Base-by-base conservation (phyloP, 768 basidiomycete species). In the Pleurotus platypus region DNA sequence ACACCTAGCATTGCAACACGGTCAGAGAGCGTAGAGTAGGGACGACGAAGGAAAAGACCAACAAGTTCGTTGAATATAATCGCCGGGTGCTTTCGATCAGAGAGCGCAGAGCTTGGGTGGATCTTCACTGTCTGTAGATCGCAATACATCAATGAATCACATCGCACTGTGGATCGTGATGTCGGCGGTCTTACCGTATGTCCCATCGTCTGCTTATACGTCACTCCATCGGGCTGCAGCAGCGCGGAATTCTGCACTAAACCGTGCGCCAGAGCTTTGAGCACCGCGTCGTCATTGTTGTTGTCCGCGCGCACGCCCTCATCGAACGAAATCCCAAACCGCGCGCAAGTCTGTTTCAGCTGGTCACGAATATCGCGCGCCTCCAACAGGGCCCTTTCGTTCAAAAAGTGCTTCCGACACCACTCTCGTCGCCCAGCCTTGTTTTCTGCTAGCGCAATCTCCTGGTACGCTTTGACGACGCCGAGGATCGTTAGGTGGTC, bases 41-140 rank as follows among this genome's bases (percentile, higher is more conserved):
- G 24, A 56, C 13, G 15, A 2, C 1, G 46, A 35, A 1, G 57
- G 42, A 46, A 26, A 5, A 24, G 2, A 75, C 88, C 65, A 60
- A 97, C 96, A 66, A 99, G 73, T 66, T 99, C 97, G 68, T 96
- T 89, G 67, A 91, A 99, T 38, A 99, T 80, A 60, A 99, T 93
- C 4, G 89, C 92, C 0, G 86, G 86, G 0, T 86, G 83, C 67
- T 90, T 92, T 66, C 90, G 92, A 62, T 89, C 87, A 63, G 81
- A 82, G 63, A 98, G 66, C 2, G 83, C 79, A 27, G 95, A 98
- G 27, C 89, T 82, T 0, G 96, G 97, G 66, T 98, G 94, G 18
- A 99, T 90, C 69, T 95, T 96, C 57, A 98, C 79, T 20, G 81
- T 69, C 92, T 78, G 61, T 18, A 46, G 60, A 46, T 9, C 20